Evolutionary conservation across 192 early-diverging fungal species (phyloP).

Genomic region (Spinellus fusiger): DNA sequence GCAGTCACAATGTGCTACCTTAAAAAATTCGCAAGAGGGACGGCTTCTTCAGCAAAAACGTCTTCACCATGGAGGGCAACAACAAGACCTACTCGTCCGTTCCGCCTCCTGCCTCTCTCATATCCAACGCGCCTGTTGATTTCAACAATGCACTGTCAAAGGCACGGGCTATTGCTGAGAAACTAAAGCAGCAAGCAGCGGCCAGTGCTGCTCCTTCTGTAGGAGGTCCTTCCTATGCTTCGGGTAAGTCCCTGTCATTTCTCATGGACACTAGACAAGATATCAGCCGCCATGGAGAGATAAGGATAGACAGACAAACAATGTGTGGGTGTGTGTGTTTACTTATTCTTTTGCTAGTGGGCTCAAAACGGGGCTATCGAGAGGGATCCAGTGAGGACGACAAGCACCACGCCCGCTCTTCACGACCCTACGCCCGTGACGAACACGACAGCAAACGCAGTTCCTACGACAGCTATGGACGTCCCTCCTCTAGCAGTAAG

Average conservation of each 20-base stretch:
- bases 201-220: constrained; percentile 17
- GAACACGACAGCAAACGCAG: constrained; percentile 29
- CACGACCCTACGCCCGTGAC: constrained; percentile 24
- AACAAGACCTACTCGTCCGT: constrained; percentile 33
- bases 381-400: constrained; percentile 23
- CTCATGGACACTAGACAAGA: too few relatives aligned
- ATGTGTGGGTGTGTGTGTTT: constrained; percentile 10
- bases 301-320: not conserved
- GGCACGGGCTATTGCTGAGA: constrained; percentile 75
- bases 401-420: constrained; percentile 2
- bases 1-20: not conserved
- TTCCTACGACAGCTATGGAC: constrained; percentile 32
- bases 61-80: constrained; percentile 15
- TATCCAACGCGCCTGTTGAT: constrained; percentile 39
- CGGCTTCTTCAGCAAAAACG: too few relatives aligned
- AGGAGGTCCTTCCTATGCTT: not conserved
- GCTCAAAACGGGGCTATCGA: constrained; percentile 24
- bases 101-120: constrained; percentile 32
- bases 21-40: not conserved
- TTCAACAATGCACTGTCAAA: constrained; percentile 65
- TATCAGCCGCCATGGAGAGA: not conserved
- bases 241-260: not conserved
- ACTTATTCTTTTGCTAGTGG: constrained; percentile 21
- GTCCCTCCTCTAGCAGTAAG: too few relatives aligned
- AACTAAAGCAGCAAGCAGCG: constrained; percentile 43